A percentile compares a stretch with the other conserved stretches of the same genome.
These are phyloP conservation scores for Hyphodiscus sp. DNA, from an alignment of 2,329 filamentous ascomycete species.

Conservation along the genomic window DNA sequence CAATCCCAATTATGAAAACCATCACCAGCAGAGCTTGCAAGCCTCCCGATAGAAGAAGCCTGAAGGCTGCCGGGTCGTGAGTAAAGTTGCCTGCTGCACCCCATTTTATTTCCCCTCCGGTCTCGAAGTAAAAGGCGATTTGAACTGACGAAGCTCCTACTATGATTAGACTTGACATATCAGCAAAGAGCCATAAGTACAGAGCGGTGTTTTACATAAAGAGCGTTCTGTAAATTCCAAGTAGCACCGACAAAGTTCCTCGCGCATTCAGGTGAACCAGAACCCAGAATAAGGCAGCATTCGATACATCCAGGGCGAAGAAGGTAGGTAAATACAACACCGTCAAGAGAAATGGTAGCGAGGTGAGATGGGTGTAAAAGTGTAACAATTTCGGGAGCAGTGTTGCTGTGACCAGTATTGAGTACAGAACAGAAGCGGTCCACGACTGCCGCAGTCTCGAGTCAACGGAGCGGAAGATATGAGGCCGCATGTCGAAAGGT, in stretches of 20 bases:
- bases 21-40: conserved; percentile 12
- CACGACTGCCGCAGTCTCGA: neutral
- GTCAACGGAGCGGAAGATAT: neutral
- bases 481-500: neutral
- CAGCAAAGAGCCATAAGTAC: neutral
- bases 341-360: conserved; percentile 20
- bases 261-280: conserved; percentile 26
- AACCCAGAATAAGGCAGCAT: conserved; percentile 27
- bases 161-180: conserved; percentile 24
- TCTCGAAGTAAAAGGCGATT: conserved; percentile 35
- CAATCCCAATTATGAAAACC: conserved; percentile 23
- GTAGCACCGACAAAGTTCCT: conserved; percentile 11
- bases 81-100: conserved; percentile 31
- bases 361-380: conserved; percentile 11
- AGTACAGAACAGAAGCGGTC: conserved; percentile 10
- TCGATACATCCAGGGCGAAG: conserved; percentile 30
- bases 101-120: conserved; percentile 35
- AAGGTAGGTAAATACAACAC: conserved; percentile 34
- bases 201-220: neutral
- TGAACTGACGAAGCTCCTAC: conserved; percentile 28
- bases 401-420: conserved; percentile 10
- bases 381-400: conserved; percentile 11
- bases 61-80: conserved; percentile 32
- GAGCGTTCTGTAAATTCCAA: neutral
- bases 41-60: conserved; percentile 31